Percentiles rank a stretch among this genome's conserved stretches.
These are phyloP conservation scores for Coemansia guatemalensis DNA, from an alignment of 192 early-diverging fungal species.

Conservation along the genomic window DNA sequence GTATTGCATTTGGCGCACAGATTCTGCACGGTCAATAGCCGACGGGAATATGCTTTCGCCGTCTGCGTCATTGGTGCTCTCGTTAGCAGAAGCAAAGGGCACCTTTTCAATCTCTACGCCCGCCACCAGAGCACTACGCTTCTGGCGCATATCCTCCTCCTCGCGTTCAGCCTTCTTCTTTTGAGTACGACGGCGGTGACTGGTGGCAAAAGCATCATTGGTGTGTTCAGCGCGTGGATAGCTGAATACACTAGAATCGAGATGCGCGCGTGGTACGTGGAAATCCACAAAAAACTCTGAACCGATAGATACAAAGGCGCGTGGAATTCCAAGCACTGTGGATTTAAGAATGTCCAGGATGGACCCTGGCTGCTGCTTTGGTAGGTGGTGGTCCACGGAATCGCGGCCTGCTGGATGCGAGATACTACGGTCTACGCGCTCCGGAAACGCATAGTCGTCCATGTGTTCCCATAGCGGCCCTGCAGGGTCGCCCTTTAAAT, in stretches of 20 bases:
- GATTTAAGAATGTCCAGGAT: conserved; percentile 29
- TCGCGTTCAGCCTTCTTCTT: conserved; percentile 6
- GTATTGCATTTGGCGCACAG: conserved; percentile 7
- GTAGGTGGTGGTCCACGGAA: conserved; percentile 10
- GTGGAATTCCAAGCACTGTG: conserved; percentile 9
- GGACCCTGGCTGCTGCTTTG: conserved; percentile 43
- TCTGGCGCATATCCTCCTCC: neutral
- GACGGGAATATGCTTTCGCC: too few species aligned
- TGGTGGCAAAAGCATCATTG: conserved; percentile 19
- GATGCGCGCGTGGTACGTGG: conserved; percentile 30
- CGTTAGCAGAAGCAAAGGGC: neutral
- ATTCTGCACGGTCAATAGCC: neutral
- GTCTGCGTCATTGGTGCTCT: neutral
- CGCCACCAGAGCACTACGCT: too few species aligned
- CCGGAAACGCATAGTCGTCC: conserved; percentile 51
- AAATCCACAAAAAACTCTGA: conserved; percentile 40
- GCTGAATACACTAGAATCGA: conserved; percentile 26
- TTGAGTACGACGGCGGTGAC: conserved; percentile 1
- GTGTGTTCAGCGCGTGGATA: conserved; percentile 25
- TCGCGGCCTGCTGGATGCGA: conserved; percentile 32
- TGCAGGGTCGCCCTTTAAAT: conserved; percentile 37
- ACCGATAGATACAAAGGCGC: neutral
- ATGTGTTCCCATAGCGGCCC: conserved; percentile 40
- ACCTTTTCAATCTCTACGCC: too few species aligned
- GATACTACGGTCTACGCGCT: conserved; percentile 22